Percentiles rank a stretch among this genome's conserved stretches.
phyloP scores from a whole-genome alignment of 805 yeast genomes.

The Kuraishia cidri region DNA sequence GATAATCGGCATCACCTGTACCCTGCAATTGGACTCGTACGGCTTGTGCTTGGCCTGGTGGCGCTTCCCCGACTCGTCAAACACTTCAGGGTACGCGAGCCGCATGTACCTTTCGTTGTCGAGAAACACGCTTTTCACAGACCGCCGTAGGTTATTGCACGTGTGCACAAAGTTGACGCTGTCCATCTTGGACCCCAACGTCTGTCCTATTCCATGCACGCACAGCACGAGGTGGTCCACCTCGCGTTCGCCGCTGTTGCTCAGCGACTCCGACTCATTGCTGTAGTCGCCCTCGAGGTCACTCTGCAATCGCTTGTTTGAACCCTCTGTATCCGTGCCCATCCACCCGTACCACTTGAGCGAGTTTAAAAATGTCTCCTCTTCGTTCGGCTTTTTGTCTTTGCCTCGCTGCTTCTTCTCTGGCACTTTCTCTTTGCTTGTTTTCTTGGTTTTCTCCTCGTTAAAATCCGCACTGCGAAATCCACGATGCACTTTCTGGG shows the following conservation, averaged over 20 bases:
- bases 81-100: constrained; percentile 15
- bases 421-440: not conserved
- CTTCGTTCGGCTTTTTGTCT: too few relatives aligned
- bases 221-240: constrained; percentile 64
- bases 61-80: constrained; percentile 15
- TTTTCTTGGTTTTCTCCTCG: not conserved
- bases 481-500: not conserved
- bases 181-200: constrained; percentile 68
- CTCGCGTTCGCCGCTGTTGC: constrained; percentile 27
- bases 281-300: constrained; percentile 42
- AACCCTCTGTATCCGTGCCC: not conserved
- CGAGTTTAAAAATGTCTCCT: too few relatives aligned
- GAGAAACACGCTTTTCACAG: constrained; percentile 41
- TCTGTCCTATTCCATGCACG: constrained; percentile 93
- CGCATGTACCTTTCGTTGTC: constrained; percentile 27
- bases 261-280: constrained; percentile 32
- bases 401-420: too few relatives aligned
- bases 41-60: constrained; percentile 9
- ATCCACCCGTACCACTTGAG: not conserved
- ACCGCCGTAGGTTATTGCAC: constrained; percentile 53
- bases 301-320: constrained; percentile 16
- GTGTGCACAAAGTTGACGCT: constrained; percentile 84
- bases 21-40: constrained; percentile 41
- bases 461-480: not conserved
- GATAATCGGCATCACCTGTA: constrained; percentile 83